These are phyloP conservation scores for Spongospora subterranea DNA, from an alignment of 208 protist species.

Conservation along the genomic window DNA sequence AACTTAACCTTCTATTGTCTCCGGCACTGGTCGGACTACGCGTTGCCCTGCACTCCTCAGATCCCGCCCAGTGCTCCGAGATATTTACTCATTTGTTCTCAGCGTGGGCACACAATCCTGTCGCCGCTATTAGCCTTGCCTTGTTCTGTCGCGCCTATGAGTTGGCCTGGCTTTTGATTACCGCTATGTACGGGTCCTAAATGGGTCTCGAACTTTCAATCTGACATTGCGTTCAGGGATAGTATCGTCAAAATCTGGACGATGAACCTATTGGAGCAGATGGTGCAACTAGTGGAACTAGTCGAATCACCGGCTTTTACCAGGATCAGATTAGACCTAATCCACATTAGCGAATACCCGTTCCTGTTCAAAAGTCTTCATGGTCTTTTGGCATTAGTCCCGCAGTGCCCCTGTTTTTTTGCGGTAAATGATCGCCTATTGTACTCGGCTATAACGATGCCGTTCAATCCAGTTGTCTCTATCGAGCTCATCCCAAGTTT, in stretches of 20 bases:
- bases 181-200: neutral
- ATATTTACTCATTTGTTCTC: conserved; percentile 2
- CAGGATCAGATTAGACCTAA: neutral
- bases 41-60: neutral
- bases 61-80: neutral
- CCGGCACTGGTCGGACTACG: neutral
- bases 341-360: neutral
- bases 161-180: neutral
- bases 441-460: neutral
- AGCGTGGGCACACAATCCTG: conserved; percentile 9
- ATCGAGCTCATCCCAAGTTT: neutral
- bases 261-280: neutral
- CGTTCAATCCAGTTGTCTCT: neutral
- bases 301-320: neutral
- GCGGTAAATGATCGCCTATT: neutral
- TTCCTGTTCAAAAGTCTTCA: conserved; percentile 13
- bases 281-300: conserved; percentile 42
- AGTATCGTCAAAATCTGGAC: neutral
- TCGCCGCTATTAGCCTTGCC: neutral
- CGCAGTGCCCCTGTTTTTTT: conserved; percentile 1
- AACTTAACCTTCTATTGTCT: neutral
- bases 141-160: neutral
- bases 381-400: neutral
- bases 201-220: neutral
- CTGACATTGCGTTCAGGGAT: conserved; percentile 32